phyloP scores from a whole-genome alignment of 2,329 filamentous ascomycete genomes.

The Penicillium sp. region DNA sequence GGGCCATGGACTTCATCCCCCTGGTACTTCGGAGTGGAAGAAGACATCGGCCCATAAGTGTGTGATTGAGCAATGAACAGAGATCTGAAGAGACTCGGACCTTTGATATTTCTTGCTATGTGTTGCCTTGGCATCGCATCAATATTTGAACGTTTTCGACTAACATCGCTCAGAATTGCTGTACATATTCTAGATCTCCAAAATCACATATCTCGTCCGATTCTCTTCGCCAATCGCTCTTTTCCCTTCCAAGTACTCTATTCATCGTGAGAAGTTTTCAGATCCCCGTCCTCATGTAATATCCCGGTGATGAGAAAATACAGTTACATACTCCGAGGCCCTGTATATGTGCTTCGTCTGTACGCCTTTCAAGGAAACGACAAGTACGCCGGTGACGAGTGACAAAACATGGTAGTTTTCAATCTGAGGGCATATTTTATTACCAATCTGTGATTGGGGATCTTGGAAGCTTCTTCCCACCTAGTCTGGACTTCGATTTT shows the following conservation, averaged over 20 bases:
- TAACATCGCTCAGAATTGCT: background rate
- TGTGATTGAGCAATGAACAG: conserved; percentile 48
- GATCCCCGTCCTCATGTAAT: background rate
- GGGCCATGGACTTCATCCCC: conserved; percentile 39
- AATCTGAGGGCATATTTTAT: conserved; percentile 6
- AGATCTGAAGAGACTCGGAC: conserved; percentile 43
- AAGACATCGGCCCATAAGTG: conserved; percentile 31
- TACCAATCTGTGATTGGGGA: background rate
- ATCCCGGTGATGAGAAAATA: conserved; percentile 26
- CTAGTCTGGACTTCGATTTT: background rate
- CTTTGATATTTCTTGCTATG: background rate
- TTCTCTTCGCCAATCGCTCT: background rate
- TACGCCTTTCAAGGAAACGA: conserved; percentile 24
- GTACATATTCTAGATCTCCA: background rate
- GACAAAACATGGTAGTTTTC: conserved; percentile 14
- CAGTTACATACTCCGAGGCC: conserved; percentile 26
- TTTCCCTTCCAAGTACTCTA: background rate
- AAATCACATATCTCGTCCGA: background rate
- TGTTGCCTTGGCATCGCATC: background rate
- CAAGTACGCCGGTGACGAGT: conserved; percentile 9
- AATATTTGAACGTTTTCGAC: background rate
- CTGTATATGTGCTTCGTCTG: conserved; percentile 26
- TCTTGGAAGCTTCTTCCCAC: background rate
- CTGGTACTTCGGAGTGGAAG: conserved; percentile 34
- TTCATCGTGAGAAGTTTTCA: background rate